Conservation (phyloP, 169 alveolate species). For the Plasmodium knowlesi region DNA sequence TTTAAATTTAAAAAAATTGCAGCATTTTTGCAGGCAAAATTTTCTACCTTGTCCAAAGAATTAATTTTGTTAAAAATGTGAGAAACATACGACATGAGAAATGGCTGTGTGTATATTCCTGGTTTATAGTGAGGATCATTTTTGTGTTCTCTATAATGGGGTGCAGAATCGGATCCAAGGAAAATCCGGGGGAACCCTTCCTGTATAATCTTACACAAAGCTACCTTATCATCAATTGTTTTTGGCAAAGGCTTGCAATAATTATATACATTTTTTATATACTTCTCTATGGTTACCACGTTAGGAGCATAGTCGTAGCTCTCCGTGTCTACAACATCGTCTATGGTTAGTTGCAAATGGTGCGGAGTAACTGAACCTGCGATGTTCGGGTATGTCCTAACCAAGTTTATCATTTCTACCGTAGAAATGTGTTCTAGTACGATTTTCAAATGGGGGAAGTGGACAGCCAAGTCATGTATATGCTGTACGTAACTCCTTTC, state of each 20-base stretch:
- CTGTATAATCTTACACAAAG: slow-evolving; percentile 74
- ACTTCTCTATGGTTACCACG: slow-evolving; percentile 48
- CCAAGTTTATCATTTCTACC: slow-evolving; percentile 62
- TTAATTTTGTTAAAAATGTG: slow-evolving; percentile 75
- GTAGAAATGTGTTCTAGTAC: slow-evolving; percentile 85
- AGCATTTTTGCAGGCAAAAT: slow-evolving; percentile 81
- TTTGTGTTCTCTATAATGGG: slow-evolving; percentile 79
- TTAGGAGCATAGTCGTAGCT: slow-evolving; percentile 77
- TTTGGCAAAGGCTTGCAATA: slow-evolving; percentile 87
- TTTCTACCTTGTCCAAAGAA: slow-evolving; percentile 79
- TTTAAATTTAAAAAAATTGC: slow-evolving; percentile 77
- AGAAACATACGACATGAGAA: slow-evolving; percentile 77
- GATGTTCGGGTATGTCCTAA: slow-evolving; percentile 76
- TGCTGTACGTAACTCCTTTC: slow-evolving; percentile 77
- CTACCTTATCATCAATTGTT: slow-evolving; percentile 77
- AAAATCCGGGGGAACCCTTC: slow-evolving; percentile 75
- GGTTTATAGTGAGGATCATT: slow-evolving; percentile 78
- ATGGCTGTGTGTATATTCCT: slow-evolving; percentile 86
- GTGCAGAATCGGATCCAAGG: slow-evolving; percentile 89
- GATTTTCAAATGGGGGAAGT: slow-evolving; percentile 81
- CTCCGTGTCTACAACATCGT: slow-evolving; percentile 50
- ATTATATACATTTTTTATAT: slow-evolving; percentile 78
- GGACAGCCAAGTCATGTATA: slow-evolving; percentile 77
- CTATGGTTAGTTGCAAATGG: slow-evolving; percentile 65
- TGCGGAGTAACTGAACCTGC: slow-evolving; percentile 76